Conservation (phyloP, 768 basidiomycete species). For the Antrodiella citrinella region DNA sequence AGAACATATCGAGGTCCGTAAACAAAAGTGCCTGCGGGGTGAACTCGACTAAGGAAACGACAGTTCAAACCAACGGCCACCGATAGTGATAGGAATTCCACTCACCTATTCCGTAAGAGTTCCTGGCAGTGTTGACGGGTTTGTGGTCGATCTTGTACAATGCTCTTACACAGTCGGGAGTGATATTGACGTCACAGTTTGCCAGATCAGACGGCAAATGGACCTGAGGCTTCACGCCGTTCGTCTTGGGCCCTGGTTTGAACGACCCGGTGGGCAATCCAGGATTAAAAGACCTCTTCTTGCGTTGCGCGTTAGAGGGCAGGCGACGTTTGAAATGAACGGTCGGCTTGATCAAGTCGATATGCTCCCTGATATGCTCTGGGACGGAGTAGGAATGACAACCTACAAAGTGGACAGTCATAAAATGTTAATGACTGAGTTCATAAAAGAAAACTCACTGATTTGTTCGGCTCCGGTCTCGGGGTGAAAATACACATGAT, state of each 20-base stretch:
- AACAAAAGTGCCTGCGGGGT: slow-evolving; percentile 34
- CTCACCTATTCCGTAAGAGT: slow-evolving; percentile 8
- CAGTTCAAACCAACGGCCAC: slow-evolving; percentile 10
- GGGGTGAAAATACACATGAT: slow-evolving; percentile 49
- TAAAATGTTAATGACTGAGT: too few species aligned
- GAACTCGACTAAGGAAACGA: slow-evolving; percentile 29
- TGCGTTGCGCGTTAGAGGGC: background rate
- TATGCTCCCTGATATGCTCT: slow-evolving; percentile 42
- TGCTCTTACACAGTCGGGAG: slow-evolving; percentile 23
- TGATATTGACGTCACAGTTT: slow-evolving; percentile 22
- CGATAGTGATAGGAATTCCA: slow-evolving; percentile 21
- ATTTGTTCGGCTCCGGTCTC: slow-evolving; percentile 43
- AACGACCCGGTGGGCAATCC: background rate
- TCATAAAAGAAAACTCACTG: slow-evolving; percentile 29
- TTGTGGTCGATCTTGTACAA: slow-evolving; percentile 24
- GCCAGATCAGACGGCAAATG: slow-evolving; percentile 1
- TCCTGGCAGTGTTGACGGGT: slow-evolving; percentile 18
- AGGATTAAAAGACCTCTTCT: background rate
- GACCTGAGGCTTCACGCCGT: background rate
- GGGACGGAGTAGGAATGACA: slow-evolving; percentile 51
- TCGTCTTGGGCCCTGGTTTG: background rate
- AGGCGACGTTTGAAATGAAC: slow-evolving; percentile 39
- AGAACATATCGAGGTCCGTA: slow-evolving; percentile 36
- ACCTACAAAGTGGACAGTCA: too few species aligned
- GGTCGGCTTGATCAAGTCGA: slow-evolving; percentile 65